These are phyloP conservation scores for Plasmodium knowlesi DNA, from an alignment of 169 alveolate genomes.

Conservation along the genomic window DNA sequence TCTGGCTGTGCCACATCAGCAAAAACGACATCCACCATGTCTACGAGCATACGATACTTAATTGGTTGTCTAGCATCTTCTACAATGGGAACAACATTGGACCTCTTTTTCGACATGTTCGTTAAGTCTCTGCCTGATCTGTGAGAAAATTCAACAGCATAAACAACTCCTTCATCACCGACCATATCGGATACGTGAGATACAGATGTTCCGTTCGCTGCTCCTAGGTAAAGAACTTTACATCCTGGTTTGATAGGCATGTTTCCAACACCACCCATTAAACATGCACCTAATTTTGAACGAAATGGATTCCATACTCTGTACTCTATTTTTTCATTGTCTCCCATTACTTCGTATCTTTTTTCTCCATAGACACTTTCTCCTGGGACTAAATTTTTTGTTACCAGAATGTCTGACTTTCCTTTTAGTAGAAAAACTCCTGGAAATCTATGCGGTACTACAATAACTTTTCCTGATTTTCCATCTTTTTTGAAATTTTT, in stretches of 20 bases:
- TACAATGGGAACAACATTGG: conserved; percentile 98
- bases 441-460: conserved; percentile 96
- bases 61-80: conserved; percentile 99
- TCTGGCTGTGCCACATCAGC: conserved; percentile 99
- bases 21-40: conserved; percentile 98
- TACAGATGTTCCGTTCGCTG: conserved; percentile 98
- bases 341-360: conserved; percentile 93
- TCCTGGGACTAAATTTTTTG: conserved; percentile 98
- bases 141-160: conserved; percentile 99
- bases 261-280: conserved; percentile 97
- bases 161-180: conserved; percentile 98
- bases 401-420: conserved; percentile 96
- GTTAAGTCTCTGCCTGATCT: conserved; percentile 98
- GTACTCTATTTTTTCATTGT: conserved; percentile 96
- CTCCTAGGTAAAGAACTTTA: conserved; percentile 98
- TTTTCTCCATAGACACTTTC: conserved; percentile 99
- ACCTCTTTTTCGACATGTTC: conserved; percentile 98
- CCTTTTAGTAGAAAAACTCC: conserved; percentile 98
- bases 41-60: conserved; percentile 97
- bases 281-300: conserved; percentile 99
- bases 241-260: conserved; percentile 97
- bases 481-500: conserved; percentile 51
- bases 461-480: conserved; percentile 92
- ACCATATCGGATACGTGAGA: conserved; percentile 99
- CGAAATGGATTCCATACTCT: conserved; percentile 99